A percentile compares a stretch with the other conserved stretches of the same genome.
These are phyloP conservation scores for Bertia moriformis DNA, from an alignment of 2,329 filamentous ascomycete species.

Conservation along the genomic window DNA sequence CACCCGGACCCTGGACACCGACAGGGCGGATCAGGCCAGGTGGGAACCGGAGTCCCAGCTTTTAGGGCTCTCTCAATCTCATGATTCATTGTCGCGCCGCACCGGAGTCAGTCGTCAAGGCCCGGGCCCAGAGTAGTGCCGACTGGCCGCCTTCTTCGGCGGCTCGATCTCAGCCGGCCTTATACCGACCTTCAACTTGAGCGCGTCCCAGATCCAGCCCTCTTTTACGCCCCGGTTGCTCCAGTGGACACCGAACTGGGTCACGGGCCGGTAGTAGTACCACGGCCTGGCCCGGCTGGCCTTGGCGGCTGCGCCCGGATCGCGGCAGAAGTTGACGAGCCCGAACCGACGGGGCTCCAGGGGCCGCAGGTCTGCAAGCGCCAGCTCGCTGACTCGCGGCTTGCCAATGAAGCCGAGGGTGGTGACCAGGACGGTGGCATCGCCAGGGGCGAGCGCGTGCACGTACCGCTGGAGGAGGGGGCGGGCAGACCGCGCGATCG, in stretches of 20 bases:
- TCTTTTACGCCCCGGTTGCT: slow-evolving; percentile 10
- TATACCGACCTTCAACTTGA: slow-evolving; percentile 5
- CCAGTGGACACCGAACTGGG: slow-evolving; percentile 16
- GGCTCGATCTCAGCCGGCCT: too few relatives aligned
- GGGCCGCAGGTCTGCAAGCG: slow-evolving; percentile 15
- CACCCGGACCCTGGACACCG: too few relatives aligned
- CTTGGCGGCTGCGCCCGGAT: slow-evolving; percentile 9
- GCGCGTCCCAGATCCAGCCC: slow-evolving; percentile 20
- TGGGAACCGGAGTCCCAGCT: too few relatives aligned
- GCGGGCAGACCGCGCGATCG: slow-evolving; percentile 45
- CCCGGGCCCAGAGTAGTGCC: too few relatives aligned
- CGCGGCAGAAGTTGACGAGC: slow-evolving; percentile 24
- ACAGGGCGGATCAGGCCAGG: too few relatives aligned
- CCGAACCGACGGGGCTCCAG: slow-evolving; percentile 11
- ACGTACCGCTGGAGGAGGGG: slow-evolving; percentile 37
- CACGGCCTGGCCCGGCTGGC: slow-evolving; percentile 10
- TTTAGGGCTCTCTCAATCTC: too few relatives aligned
- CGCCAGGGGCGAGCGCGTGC: slow-evolving; percentile 23
- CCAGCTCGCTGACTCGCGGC: slow-evolving; percentile 24
- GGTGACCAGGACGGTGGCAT: slow-evolving; percentile 25
- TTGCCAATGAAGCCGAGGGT: slow-evolving; percentile 40
- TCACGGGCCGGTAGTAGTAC: slow-evolving; percentile 20
- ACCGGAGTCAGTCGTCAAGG: too few relatives aligned
- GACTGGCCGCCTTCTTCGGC: too few relatives aligned
- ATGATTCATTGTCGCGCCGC: too few relatives aligned